phyloP scores from a whole-genome alignment of 192 early-diverging fungal species.

The Neocallimastix lanati region DNA sequence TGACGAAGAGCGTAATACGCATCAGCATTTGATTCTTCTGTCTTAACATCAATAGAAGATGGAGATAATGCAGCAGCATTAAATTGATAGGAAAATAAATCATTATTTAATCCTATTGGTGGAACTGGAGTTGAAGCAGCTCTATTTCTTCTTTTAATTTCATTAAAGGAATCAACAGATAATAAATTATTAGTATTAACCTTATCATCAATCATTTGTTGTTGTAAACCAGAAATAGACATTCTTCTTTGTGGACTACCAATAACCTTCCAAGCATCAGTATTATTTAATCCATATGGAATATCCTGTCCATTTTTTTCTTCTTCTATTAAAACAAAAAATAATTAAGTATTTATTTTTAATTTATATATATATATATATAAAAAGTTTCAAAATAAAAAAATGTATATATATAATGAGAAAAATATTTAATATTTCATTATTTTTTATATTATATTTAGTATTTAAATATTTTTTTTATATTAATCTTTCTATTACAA shows the following conservation, averaged over 20 bases:
- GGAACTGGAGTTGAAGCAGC: conserved; percentile 3
- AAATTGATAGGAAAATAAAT: neutral
- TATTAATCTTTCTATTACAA: too few relatives aligned
- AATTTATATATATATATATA: too few relatives aligned
- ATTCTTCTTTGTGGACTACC: conserved; percentile 31
- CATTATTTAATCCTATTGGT: conserved; percentile 3
- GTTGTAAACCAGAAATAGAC: conserved; percentile 24
- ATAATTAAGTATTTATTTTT: too few relatives aligned
- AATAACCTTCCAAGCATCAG: conserved; percentile 31
- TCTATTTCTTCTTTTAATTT: conserved; percentile 7
- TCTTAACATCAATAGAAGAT: neutral
- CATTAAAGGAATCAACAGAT: conserved; percentile 14
- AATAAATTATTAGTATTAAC: neutral
- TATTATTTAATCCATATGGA: neutral
- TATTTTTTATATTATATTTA: too few relatives aligned
- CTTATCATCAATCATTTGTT: conserved; percentile 12
- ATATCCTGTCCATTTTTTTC: neutral
- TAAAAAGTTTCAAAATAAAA: too few relatives aligned
- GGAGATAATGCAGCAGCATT: neutral
- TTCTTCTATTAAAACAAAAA: neutral
- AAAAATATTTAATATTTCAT: too few relatives aligned
- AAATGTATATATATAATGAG: too few relatives aligned
- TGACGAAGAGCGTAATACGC: neutral
- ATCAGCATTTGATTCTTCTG: neutral
- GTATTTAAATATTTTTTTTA: too few relatives aligned